These are phyloP conservation scores for Barnettozyma sucrosica DNA, from an alignment of 805 yeast species.

Conservation along the genomic window DNA sequence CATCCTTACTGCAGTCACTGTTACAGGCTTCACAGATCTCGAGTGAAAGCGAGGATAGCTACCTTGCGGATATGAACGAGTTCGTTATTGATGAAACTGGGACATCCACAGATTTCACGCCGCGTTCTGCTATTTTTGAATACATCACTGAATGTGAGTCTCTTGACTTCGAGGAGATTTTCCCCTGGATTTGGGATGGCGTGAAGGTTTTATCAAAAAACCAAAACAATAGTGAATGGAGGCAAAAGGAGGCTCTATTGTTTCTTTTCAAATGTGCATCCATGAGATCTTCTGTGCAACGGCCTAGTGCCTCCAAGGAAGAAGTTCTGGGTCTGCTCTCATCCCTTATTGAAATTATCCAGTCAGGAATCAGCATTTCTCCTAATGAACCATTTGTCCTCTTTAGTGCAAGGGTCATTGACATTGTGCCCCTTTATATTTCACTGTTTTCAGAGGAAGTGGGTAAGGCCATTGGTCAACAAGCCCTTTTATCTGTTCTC, in stretches of 20 bases:
- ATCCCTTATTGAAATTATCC: not conserved
- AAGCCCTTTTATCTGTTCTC: not conserved
- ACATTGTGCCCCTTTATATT: constrained; percentile 40
- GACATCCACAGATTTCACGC: constrained; percentile 44
- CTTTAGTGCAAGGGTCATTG: constrained; percentile 42
- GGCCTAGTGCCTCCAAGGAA: not conserved
- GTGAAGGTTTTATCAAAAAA: constrained; percentile 1
- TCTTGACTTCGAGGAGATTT: constrained; percentile 29
- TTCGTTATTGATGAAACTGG: constrained; percentile 76
- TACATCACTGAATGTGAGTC: constrained; percentile 45
- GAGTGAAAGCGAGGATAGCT: constrained; percentile 37
- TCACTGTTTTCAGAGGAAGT: constrained; percentile 22
- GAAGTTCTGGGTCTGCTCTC: not conserved
- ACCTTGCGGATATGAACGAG: constrained; percentile 55
- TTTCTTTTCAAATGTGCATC: constrained; percentile 45
- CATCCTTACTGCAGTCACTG: constrained; percentile 15
- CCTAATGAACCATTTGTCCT: constrained; percentile 28
- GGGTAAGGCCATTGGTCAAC: constrained; percentile 26
- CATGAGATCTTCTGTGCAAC: not conserved
- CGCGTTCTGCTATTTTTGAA: constrained; percentile 59
- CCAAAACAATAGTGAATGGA: constrained; percentile 27
- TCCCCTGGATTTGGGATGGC: constrained; percentile 12
- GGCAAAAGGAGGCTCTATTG: constrained; percentile 44
- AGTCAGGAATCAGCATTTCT: not conserved
- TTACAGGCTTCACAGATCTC: constrained; percentile 15